Evolutionary conservation across 441 rosid genomes (phyloP).

Genomic region (Kokia cookei): DNA sequence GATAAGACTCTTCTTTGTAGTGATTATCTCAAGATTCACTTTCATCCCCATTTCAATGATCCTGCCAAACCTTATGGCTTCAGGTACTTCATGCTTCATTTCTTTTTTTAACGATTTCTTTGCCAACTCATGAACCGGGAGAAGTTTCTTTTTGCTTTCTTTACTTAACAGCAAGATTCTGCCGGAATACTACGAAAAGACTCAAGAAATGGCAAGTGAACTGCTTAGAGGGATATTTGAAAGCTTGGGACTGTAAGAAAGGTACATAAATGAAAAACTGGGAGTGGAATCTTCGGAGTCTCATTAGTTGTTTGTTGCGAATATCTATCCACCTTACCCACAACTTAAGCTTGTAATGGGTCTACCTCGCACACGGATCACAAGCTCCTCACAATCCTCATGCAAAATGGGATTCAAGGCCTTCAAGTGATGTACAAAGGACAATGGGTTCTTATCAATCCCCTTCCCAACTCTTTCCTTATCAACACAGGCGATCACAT

Average conservation of each 20-base stretch:
- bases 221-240: constrained; percentile 31
- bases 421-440: constrained; percentile 31
- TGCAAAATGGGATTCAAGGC: constrained; percentile 29
- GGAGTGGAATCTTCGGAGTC: constrained; percentile 11
- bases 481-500: constrained; percentile 36
- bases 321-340: constrained; percentile 44
- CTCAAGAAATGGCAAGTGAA: constrained; percentile 22
- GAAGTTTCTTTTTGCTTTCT: not conserved
- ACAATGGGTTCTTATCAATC: constrained; percentile 29
- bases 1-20: constrained; percentile 36
- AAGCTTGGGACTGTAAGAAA: constrained; percentile 31
- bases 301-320: constrained; percentile 23
- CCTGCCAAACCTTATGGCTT: constrained; percentile 32
- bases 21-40: constrained; percentile 35
- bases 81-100: constrained; percentile 12
- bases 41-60: constrained; percentile 34
- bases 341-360: constrained; percentile 41
- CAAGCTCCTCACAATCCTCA: constrained; percentile 37
- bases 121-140: not conserved
- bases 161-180: constrained; percentile 11
- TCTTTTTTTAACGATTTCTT: too few relatives aligned
- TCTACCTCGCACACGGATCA: constrained; percentile 46
- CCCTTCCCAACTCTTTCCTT: constrained; percentile 21
- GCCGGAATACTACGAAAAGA: constrained; percentile 23
- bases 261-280: constrained; percentile 17